Conservation (phyloP, 2,329 filamentous ascomycete species). For the Leptographium wingfieldii region DNA sequence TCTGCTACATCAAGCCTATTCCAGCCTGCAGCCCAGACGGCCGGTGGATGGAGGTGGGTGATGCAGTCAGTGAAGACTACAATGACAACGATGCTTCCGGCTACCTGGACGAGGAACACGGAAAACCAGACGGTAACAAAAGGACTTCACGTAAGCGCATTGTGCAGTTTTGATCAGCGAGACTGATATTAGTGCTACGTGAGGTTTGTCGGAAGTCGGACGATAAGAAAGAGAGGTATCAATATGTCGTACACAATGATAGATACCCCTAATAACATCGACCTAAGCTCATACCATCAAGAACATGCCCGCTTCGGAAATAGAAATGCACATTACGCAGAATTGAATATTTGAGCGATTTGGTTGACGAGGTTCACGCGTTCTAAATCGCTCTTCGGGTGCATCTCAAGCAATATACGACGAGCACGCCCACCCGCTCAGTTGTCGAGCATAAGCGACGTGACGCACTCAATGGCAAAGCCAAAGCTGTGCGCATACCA, state of each 20-base stretch:
- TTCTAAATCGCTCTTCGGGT: no score
- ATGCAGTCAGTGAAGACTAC: conserved; percentile 38
- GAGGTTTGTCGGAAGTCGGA: no score
- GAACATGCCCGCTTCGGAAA: no score
- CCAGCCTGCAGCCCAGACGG: conserved; percentile 52
- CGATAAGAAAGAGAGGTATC: no score
- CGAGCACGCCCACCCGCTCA: background rate
- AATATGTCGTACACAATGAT: no score
- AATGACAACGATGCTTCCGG: background rate
- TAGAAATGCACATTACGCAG: no score
- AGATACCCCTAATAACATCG: no score
- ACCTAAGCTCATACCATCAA: no score
- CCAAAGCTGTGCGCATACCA: conserved; percentile 14
- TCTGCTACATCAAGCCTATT: conserved; percentile 59
- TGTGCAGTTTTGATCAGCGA: background rate
- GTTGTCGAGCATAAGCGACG: background rate
- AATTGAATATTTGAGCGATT: no score
- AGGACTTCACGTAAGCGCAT: background rate
- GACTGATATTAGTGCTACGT: no score
- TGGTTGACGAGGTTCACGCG: no score
- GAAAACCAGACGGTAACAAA: background rate
- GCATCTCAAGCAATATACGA: no score
- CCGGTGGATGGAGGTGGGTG: conserved; percentile 64
- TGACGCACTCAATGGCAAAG: conserved; percentile 4
- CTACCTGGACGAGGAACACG: background rate